phyloP scores from a whole-genome alignment of 73 alveolate genomes.

The Stentor roeselii region DNA sequence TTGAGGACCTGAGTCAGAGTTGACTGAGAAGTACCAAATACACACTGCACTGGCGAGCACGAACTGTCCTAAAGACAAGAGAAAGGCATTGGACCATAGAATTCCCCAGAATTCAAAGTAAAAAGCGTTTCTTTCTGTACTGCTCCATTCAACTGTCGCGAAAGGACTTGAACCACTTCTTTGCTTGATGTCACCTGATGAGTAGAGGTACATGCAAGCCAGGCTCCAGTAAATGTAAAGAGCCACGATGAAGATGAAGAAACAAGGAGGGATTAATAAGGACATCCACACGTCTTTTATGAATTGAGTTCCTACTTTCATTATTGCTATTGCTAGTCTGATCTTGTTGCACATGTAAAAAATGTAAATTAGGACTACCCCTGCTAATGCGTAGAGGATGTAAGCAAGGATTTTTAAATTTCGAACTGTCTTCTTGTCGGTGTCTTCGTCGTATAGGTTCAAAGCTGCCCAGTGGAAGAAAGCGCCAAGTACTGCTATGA shows the following conservation, averaged over 20 bases:
- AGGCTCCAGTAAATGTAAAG: constrained; percentile 76
- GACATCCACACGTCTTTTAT: constrained; percentile 42
- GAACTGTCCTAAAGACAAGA: constrained; percentile 63
- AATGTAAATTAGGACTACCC: constrained; percentile 36
- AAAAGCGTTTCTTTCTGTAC: constrained; percentile 61
- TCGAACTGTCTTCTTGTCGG: not conserved
- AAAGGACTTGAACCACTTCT: constrained; percentile 49
- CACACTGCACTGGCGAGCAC: constrained; percentile 62
- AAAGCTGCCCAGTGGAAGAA: constrained; percentile 25
- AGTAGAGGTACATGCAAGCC: constrained; percentile 72
- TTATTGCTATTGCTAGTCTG: constrained; percentile 90
- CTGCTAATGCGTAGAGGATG: constrained; percentile 41
- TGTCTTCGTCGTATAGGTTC: not conserved
- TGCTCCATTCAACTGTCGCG: constrained; percentile 79
- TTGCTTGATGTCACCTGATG: constrained; percentile 72
- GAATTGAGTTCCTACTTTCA: constrained; percentile 62
- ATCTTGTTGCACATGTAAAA: constrained; percentile 74
- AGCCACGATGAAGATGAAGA: constrained; percentile 36
- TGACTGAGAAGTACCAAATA: constrained; percentile 95
- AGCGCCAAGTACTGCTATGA: constrained; percentile 39
- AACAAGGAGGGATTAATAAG: constrained; percentile 48
- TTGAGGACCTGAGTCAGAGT: constrained; percentile 86
- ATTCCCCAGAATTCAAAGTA: constrained; percentile 83
- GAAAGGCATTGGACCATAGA: constrained; percentile 77
- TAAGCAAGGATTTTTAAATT: constrained; percentile 30